Conservation (phyloP, 441 rosid species). For the Breynia disticha region DNA sequence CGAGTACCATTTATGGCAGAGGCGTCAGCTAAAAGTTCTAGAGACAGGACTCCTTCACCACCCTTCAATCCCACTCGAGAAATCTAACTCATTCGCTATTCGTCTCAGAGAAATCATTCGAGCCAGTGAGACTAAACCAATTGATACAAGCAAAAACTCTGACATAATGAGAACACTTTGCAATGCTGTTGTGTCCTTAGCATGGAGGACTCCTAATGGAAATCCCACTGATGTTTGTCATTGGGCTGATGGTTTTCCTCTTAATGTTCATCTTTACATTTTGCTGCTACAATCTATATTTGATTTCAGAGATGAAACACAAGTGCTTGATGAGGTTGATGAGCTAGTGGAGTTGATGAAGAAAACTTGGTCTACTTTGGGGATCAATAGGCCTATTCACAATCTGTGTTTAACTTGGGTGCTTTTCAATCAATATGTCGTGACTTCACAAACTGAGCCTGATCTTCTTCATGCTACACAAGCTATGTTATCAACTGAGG, state of each 20-base stretch:
- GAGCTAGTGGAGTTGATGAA: slow-evolving; percentile 83
- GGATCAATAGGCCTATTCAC: slow-evolving; percentile 61
- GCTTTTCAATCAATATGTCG: slow-evolving; percentile 68
- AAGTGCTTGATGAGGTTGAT: slow-evolving; percentile 87
- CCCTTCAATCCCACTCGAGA: slow-evolving; percentile 65
- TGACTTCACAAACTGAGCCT: slow-evolving; percentile 56
- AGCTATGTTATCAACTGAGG: slow-evolving; percentile 61
- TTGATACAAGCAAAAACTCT: slow-evolving; percentile 63
- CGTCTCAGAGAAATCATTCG: slow-evolving; percentile 59
- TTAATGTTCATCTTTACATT: slow-evolving; percentile 64
- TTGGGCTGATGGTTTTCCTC: slow-evolving; percentile 93
- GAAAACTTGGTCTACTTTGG: slow-evolving; percentile 86
- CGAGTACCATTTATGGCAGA: slow-evolving; percentile 84
- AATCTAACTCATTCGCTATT: slow-evolving; percentile 40
- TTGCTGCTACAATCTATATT: slow-evolving; percentile 60
- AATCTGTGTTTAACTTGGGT: slow-evolving; percentile 82
- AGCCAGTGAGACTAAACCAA: slow-evolving; percentile 35
- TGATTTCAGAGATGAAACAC: slow-evolving; percentile 62
- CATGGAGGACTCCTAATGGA: slow-evolving; percentile 64
- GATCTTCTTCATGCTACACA: slow-evolving; percentile 70
- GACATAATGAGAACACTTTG: slow-evolving; percentile 65
- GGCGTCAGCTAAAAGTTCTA: slow-evolving; percentile 65
- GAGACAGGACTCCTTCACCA: slow-evolving; percentile 70
- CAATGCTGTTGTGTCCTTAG: slow-evolving; percentile 57
- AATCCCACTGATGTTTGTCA: slow-evolving; percentile 66